A percentile compares a stretch with the other conserved stretches of the same genome.
phyloP scores from a whole-genome alignment of 352 stramenopile species.

The Globisporangium cylindrosporum region DNA sequence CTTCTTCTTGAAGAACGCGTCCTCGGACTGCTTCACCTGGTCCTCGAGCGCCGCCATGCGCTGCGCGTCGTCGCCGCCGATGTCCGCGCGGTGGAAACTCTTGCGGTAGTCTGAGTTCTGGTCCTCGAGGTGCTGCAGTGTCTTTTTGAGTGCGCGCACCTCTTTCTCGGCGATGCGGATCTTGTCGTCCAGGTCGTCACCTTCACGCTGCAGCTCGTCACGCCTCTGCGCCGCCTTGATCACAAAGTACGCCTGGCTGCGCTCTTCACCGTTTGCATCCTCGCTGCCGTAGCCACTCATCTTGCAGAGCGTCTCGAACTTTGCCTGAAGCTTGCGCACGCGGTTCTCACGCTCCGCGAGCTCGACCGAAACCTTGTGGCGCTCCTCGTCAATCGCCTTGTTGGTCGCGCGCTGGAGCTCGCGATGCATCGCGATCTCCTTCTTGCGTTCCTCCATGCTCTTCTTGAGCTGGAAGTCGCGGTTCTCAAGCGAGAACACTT shows the following conservation, averaged over 20 bases:
- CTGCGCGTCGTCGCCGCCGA: constrained; percentile 79
- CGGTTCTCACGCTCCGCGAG: constrained; percentile 81
- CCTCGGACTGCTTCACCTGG: constrained; percentile 82
- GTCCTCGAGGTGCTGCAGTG: constrained; percentile 89
- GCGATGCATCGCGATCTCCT: constrained; percentile 84
- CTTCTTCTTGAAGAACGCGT: constrained; percentile 91
- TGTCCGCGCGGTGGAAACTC: constrained; percentile 91
- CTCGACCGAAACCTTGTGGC: constrained; percentile 92
- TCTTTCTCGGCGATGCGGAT: constrained; percentile 93
- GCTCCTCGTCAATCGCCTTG: constrained; percentile 90
- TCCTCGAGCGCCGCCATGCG: constrained; percentile 87
- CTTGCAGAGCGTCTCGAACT: constrained; percentile 91
- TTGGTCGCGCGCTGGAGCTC: constrained; percentile 90
- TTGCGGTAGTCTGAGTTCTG: constrained; percentile 94
- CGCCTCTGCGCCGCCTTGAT: constrained; percentile 94
- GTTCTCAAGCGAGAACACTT: constrained; percentile 94
- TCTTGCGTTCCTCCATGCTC: constrained; percentile 93
- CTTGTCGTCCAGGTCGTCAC: constrained; percentile 94
- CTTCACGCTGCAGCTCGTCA: constrained; percentile 94
- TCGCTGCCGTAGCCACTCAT: constrained; percentile 64
- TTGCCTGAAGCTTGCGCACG: constrained; percentile 91
- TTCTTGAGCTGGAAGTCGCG: constrained; percentile 91
- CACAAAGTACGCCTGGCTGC: constrained; percentile 94
- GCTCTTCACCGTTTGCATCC: constrained; percentile 70
- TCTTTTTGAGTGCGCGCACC: constrained; percentile 91